These are phyloP conservation scores for Lentinus polychrous DNA, from an alignment of 1,284 basidiomycete species.

Conservation along the genomic window DNA sequence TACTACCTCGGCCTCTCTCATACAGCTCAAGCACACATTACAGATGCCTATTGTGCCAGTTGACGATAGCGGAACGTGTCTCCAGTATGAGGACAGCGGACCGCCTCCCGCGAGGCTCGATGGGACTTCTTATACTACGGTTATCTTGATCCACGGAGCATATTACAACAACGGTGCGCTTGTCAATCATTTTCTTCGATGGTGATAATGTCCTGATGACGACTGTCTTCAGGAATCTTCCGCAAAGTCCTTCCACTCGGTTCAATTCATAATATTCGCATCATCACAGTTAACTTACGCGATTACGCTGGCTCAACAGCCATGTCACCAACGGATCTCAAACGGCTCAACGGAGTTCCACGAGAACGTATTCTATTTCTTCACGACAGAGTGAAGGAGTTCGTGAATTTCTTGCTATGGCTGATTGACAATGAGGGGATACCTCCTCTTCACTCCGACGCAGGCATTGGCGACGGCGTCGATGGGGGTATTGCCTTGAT, in stretches of 20 bases:
- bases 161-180: slow-evolving; percentile 12
- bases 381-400: slow-evolving; percentile 7
- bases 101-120: slow-evolving; percentile 2
- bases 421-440: slow-evolving; percentile 10
- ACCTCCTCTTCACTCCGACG: neutral
- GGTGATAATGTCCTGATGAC: neutral
- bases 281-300: slow-evolving; percentile 11
- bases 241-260: slow-evolving; percentile 7
- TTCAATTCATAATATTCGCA: slow-evolving; percentile 8
- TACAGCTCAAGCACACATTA: too few relatives aligned
- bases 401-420: slow-evolving; percentile 12
- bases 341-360: neutral
- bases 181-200: too few relatives aligned
- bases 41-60: slow-evolving; percentile 15
- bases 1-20: too few relatives aligned
- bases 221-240: slow-evolving; percentile 6
- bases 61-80: slow-evolving; percentile 12
- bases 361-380: slow-evolving; percentile 3
- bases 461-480: neutral
- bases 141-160: slow-evolving; percentile 15
- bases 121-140: slow-evolving; percentile 11
- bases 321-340: slow-evolving; percentile 9
- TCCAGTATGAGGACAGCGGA: slow-evolving; percentile 17
- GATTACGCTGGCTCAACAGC: slow-evolving; percentile 13
- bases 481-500: neutral